Conservation (phyloP, 495 filamentous ascomycete genomes). For the Aspergillus funiculosus region DNA sequence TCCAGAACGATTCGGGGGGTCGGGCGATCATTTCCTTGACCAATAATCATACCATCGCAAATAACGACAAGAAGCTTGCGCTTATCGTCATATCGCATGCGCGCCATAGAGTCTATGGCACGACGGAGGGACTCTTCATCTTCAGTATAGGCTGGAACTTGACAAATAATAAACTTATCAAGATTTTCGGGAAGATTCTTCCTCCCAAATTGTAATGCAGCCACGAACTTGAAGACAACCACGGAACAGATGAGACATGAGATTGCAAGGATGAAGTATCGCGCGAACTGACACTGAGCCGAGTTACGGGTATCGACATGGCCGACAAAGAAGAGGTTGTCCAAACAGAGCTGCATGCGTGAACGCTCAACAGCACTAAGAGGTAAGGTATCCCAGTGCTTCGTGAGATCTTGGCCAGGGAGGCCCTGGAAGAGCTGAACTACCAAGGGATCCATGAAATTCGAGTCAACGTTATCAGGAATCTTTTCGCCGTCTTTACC, state of each 20-base stretch:
- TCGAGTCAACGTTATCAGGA: constrained; percentile 49
- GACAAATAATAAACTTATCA: constrained; percentile 97
- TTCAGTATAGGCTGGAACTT: constrained; percentile 96
- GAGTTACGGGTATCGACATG: constrained; percentile 90
- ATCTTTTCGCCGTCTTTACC: constrained; percentile 44
- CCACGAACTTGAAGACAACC: constrained; percentile 94
- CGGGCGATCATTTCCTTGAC: constrained; percentile 92
- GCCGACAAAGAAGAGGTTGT: constrained; percentile 94
- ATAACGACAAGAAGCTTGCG: constrained; percentile 90
- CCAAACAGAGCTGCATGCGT: constrained; percentile 77
- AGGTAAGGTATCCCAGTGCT: constrained; percentile 68
- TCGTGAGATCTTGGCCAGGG: constrained; percentile 73
- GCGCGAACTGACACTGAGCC: constrained; percentile 74
- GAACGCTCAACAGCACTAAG: constrained; percentile 49
- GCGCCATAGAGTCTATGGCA: constrained; percentile 92
- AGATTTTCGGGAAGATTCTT: constrained; percentile 92
- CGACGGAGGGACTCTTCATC: constrained; percentile 95
- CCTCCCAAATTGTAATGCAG: constrained; percentile 84
- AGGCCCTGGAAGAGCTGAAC: constrained; percentile 69
- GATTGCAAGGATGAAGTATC: constrained; percentile 87
- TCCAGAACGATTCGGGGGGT: constrained; percentile 96
- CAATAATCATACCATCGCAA: constrained; percentile 99
- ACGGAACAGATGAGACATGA: constrained; percentile 74
- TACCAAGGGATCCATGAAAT: constrained; percentile 80
- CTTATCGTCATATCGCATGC: constrained; percentile 98